Evolutionary conservation across 2,329 filamentous ascomycete genomes (phyloP), one percentile per base, ranked within the genome.

Genomic region (Colletotrichum eleusines): DNA sequence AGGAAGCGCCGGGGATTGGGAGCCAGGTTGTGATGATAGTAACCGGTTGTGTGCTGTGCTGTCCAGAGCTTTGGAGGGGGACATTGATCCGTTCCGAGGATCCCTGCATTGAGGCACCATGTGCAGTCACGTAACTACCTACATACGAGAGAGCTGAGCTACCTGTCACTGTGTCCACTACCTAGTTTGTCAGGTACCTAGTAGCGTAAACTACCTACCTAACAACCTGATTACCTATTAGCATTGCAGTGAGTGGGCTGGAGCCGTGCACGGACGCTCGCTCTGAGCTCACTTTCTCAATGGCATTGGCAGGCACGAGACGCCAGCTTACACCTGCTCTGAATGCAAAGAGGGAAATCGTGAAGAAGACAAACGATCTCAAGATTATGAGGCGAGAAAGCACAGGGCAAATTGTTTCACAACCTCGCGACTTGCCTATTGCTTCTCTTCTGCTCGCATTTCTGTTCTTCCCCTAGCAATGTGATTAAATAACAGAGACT

Each of bases 391-490:
- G 64, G 66, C 59, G 65, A 71, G 54, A 23, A 62, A 71, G 69
- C 69, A 71, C 65, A 69, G 69, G 65, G 69, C 65, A 69, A 69
- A 69, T 54, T 26, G 69, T 68, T 71, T 71, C 65, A 71, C 53
- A 63, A 42, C 2, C 11, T 18, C 35, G 18, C 6, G 5, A 16
- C 16, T 64, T 68, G 23, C 26, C 31, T n/a, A 3, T 63, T 55
- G 53, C 44, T 59, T 33, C 46, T 55, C 46, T 48, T 53, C 12
- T 44, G 40, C 23, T 70, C 33, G 26, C 23, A 7, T 35, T 33
- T 38, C 40, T 40, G 18, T 48, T 55, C 23, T 28, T 59, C 1
- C 18, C 23, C 28, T n/a, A 28, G 46, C 42, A 50, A 65, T 65
- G 63, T 59, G 42, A 48, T 57, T 38, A 53, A 28, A n/a, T 40